Evolutionary conservation across 768 basidiomycete species (phyloP).

Genomic region (Leccinellum luteum): DNA sequence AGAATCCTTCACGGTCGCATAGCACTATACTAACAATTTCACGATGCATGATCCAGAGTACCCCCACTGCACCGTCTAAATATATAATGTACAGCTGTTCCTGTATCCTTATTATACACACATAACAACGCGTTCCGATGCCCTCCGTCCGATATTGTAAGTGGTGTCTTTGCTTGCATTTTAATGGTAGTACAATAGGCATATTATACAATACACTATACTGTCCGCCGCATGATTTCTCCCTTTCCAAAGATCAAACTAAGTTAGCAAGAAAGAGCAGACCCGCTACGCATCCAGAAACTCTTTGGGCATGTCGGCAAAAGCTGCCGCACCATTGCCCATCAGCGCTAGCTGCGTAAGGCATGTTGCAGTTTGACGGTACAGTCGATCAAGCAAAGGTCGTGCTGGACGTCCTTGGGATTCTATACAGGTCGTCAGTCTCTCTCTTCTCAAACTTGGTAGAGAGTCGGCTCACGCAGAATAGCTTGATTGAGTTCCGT

Average conservation of each 20-base stretch:
- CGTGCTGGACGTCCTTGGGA: slow-evolving; percentile 73
- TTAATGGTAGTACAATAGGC: slow-evolving; percentile 8
- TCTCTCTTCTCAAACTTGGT: not conserved
- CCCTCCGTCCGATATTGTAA: slow-evolving; percentile 3
- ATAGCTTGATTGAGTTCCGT: slow-evolving; percentile 82
- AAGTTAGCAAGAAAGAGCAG: not conserved
- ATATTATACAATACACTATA: slow-evolving; percentile 16
- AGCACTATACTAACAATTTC: slow-evolving; percentile 9
- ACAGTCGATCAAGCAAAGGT: slow-evolving; percentile 74
- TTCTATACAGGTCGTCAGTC: slow-evolving; percentile 40
- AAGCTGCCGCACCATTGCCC: slow-evolving; percentile 76
- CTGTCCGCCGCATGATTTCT: slow-evolving; percentile 4
- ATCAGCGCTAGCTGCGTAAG: slow-evolving; percentile 68
- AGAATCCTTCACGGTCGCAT: slow-evolving; percentile 76
- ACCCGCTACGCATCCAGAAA: slow-evolving; percentile 49
- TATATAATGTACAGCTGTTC: not conserved
- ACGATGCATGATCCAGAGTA: slow-evolving; percentile 10
- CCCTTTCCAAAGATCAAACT: not conserved
- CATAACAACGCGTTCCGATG: not conserved
- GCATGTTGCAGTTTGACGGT: slow-evolving; percentile 69
- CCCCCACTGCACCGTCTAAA: slow-evolving; percentile 5
- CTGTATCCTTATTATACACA: slow-evolving; percentile 31
- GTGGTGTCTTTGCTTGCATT: slow-evolving; percentile 11
- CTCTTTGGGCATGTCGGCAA: slow-evolving; percentile 76
- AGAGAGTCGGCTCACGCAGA: slow-evolving; percentile 52